Evolutionary conservation across 345 rosid species (phyloP), one percentile per base, ranked within the genome.

Genomic region (Cardiospermum halicacabum): DNA sequence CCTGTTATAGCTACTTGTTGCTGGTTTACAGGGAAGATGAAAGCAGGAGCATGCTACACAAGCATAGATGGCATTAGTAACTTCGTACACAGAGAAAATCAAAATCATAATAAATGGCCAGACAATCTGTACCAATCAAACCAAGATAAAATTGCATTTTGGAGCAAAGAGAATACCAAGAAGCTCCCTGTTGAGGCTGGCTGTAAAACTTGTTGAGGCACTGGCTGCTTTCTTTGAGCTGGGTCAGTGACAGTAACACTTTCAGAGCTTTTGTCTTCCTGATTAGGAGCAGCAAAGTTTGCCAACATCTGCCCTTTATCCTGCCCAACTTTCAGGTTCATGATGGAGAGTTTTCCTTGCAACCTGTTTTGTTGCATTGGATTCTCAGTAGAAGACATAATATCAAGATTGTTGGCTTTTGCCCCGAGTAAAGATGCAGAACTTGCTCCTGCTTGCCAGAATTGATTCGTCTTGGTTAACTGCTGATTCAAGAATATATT

Each of bases 401-500:
- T 26, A 59, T 60, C 53, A 30, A 67, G 59, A 68, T 53, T 68
- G 68, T 36, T 70, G 51, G 81, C 66, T 34, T 63, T 79, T 69
- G 56, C 67, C 51, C 75, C 77, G 16, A 53, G 64, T 10, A 59
- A 27, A 51, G 73, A 37, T 40, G 70, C 64, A 63, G 79, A 72
- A 73, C 58, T 74, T 36, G 73, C 50, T 64, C 69, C 58, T 16
- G 84, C 69, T 48, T 74, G 71, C 77, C 80, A 74, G 69, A 62
- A 73, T 39, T 69, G 74, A 47, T 69, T 83, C 75, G 69, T 69
- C 77, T 74, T 76, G 53, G 66, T 16, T 11, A 70, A 66, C 26
- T 83, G 83, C 79, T 81, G 91, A 71, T 79, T 80, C 56, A 68
- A 72, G 48, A 60, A 83, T 71, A 85, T 77, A 61, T 73, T 85